Base-by-base conservation (phyloP, 768 basidiomycete species). In the Macrocybe gigantea region DNA sequence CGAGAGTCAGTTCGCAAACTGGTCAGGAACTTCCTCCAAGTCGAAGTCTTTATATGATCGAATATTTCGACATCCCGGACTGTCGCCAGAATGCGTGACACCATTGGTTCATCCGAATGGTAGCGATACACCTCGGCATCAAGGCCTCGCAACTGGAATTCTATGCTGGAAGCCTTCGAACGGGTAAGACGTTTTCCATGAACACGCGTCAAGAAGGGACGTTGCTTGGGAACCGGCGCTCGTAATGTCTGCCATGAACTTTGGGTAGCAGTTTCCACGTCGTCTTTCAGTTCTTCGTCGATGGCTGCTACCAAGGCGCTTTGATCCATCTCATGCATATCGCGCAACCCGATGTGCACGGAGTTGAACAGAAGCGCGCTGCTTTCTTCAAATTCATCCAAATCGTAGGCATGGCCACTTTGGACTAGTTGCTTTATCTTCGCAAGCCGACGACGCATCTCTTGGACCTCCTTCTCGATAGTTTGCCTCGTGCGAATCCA, bases 1-100 rank as follows among this genome's bases (percentile, higher is more conserved):
- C 80, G 79, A 11, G 88, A 83, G 66, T 95, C 93, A 6, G 86
- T 76, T 35, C 86, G 79, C 60, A 96, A 73, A 46, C 82, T 81
- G 3, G 93, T 94, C 50, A 99, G 69, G 63, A 99, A 98, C 63
- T 95, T 98, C 68, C 85, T 88, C 96, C 96, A 99, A 0, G 96
- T 97, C 7, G 93, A 97, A 0, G 93, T 94, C 71, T 90, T 93
- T 73, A 99, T 93, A 60, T 96, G 94, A 63, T 99, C 96, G 44
- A 98, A 69, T 50, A 98, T 96, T 64, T 96, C 92, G 13, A 92
- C 57, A 51, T 90, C 80, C 49, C 68, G 76, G 44, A 93, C 73
- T 8, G 82, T 82, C 10, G 80, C 77, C 41, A 88, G 73, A 1
- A 81, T 76, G 45, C 85, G 73, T 2, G 85, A 86, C 7, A 84